Evolutionary conservation across 2,329 filamentous ascomycete species (phyloP), one percentile per base, ranked within the genome.

Genomic region (Dactylellina parvicollis): DNA sequence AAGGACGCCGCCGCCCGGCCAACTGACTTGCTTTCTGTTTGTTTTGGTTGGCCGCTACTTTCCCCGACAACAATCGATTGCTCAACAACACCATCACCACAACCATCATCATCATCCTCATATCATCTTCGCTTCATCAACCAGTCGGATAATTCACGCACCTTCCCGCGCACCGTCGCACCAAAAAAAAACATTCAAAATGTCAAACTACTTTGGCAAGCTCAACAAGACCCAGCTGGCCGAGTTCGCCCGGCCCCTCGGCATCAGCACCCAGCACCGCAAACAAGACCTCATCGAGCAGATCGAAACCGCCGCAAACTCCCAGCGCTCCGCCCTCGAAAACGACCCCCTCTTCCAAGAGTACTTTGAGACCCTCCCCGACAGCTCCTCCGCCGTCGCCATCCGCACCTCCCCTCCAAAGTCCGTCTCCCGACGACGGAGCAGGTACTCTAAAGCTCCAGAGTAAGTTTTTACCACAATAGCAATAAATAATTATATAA

Each of bases 11-110:
- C 67, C 59, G 50, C 57, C 67, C 67, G 60, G 67, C 67, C 54
- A 64, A 50, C 50, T 62, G 50, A 5, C 34, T 20, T 26, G 4
- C 44, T 59, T 52, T 36, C 36, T 72, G 66, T 72, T 72, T 72
- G 66, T 72, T 72, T 72, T 65, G 57, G 36, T 62, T 42, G 47
- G 26, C 24, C 16, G 7, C 20, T n/a, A 34, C 32, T 16, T 26
- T 50, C 49, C 26, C 66, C 66, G 66, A 71, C 66, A 71, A 71
- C 66, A 71, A 71, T 71, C 66, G 66, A 71, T 71, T 28, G 26
- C 26, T 49, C 28, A 30, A n/a, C 42, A n/a, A 49, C 30, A 18
- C 56, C 18, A 55, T 42, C 38, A 14, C 4, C 40, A 22, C 8
- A 4, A n/a, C 16, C 34, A 14, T 38, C 34, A 38, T 38, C 34